A percentile compares a stretch with the other conserved stretches of the same genome.
Evolutionary conservation across 805 yeast genomes (phyloP).

Genomic region (Brettanomyces anomalus): DNA sequence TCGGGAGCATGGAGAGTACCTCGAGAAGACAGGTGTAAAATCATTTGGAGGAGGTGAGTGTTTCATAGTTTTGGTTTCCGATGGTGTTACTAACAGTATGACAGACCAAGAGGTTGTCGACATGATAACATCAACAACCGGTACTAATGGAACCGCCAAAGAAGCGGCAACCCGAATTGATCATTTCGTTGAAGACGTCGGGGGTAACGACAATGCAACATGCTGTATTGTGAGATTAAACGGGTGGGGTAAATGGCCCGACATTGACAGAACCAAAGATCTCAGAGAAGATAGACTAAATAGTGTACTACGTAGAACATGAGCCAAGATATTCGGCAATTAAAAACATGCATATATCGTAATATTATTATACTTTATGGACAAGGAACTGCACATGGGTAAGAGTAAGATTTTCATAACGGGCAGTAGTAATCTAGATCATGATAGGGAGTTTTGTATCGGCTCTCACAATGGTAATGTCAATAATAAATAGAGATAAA

Average conservation of each 20-base stretch:
- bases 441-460: too few species aligned
- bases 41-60: slow-evolving; percentile 77
- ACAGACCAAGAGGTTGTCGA: slow-evolving; percentile 91
- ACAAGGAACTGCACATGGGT: background rate
- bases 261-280: slow-evolving; percentile 72
- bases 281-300: slow-evolving; percentile 57
- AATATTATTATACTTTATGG: background rate
- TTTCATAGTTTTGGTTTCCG: slow-evolving; percentile 73
- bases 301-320: background rate
- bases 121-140: slow-evolving; percentile 60
- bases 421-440: too few species aligned
- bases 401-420: too few species aligned
- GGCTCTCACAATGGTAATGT: too few species aligned
- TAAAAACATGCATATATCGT: background rate
- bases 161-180: slow-evolving; percentile 79
- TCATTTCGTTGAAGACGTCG: slow-evolving; percentile 73
- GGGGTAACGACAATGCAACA: slow-evolving; percentile 95
- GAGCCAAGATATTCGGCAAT: background rate
- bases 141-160: slow-evolving; percentile 84
- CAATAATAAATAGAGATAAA: too few species aligned
- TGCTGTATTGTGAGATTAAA: slow-evolving; percentile 68
- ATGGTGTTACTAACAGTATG: slow-evolving; percentile 76
- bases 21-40: slow-evolving; percentile 17
- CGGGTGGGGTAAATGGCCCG: slow-evolving; percentile 96
- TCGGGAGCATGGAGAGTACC: slow-evolving; percentile 12